phyloP scores from a whole-genome alignment of 202 grass and related monocot species.

The Carex sylvatica region DNA sequence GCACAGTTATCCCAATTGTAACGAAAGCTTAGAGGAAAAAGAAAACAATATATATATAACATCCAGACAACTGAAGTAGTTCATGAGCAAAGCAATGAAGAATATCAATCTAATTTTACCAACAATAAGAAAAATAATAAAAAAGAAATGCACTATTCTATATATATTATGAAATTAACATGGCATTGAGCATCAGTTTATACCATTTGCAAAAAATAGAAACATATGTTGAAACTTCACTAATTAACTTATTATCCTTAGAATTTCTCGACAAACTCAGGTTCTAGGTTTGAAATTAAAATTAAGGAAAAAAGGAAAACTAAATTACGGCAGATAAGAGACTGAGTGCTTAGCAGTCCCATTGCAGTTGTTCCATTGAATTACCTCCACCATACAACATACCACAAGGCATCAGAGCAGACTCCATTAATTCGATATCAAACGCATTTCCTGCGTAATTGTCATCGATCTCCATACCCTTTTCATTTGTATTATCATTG shows the following conservation, averaged over 20 bases:
- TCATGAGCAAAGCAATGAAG: neutral
- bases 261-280: neutral
- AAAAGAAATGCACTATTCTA: neutral
- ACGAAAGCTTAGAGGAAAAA: neutral
- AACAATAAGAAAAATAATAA: neutral
- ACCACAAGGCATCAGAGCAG: slow-evolving; percentile 53
- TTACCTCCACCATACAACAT: slow-evolving; percentile 36
- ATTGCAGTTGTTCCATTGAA: slow-evolving; percentile 81
- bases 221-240: neutral
- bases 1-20: neutral
- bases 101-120: neutral
- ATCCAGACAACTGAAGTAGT: neutral
- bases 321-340: slow-evolving; percentile 35
- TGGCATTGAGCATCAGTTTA: neutral
- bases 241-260: slow-evolving; percentile 10
- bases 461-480: slow-evolving; percentile 57
- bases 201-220: slow-evolving; percentile 1
- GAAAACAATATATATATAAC: neutral
- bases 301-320: slow-evolving; percentile 20
- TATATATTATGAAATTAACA: neutral
- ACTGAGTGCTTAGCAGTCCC: slow-evolving; percentile 66
- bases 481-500: slow-evolving; percentile 32
- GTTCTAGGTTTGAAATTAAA: slow-evolving; percentile 23
- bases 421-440: slow-evolving; percentile 87
- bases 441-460: slow-evolving; percentile 39